Conservation (phyloP, 331 rosid genomes). For the Dryas integrifolia region DNA sequence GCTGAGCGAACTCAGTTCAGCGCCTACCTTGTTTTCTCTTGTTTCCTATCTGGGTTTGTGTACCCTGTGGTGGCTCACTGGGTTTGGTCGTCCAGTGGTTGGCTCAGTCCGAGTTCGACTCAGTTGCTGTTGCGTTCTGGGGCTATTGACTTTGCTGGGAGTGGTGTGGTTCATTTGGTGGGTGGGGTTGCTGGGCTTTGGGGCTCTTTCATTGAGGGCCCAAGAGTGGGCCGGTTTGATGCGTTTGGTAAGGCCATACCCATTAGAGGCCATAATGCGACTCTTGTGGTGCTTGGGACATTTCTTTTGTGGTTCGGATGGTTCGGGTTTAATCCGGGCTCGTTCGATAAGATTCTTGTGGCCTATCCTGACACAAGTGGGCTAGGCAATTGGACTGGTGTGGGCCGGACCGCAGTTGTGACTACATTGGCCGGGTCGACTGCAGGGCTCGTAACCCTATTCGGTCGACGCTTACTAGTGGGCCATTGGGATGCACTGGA, state of each 20-base stretch:
- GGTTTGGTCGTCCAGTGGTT: constrained; percentile 70
- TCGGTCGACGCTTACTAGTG: constrained; percentile 44
- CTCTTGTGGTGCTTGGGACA: constrained; percentile 65
- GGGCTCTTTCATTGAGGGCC: constrained; percentile 71
- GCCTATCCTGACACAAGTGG: constrained; percentile 32
- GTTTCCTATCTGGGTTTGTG: constrained; percentile 66
- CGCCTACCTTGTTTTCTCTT: constrained; percentile 61
- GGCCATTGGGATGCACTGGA: constrained; percentile 76
- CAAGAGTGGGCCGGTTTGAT: constrained; percentile 64
- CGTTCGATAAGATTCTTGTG: constrained; percentile 51
- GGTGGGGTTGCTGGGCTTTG: constrained; percentile 72
- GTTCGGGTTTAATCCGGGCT: constrained; percentile 70
- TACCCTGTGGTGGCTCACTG: constrained; percentile 72
- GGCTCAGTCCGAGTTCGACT: constrained; percentile 52
- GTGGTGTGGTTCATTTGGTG: constrained; percentile 81
- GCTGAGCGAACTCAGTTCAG: constrained; percentile 75
- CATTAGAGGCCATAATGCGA: constrained; percentile 61
- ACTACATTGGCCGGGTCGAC: constrained; percentile 61
- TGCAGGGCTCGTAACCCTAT: constrained; percentile 46
- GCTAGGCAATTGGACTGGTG: constrained; percentile 59
- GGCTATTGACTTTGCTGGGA: constrained; percentile 74
- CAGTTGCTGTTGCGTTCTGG: constrained; percentile 57
- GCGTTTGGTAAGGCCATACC: constrained; percentile 43
- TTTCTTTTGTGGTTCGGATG: constrained; percentile 79
- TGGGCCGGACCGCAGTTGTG: constrained; percentile 48